Conservation (phyloP, 495 filamentous ascomycete genomes). For the Podospora didyma region DNA sequence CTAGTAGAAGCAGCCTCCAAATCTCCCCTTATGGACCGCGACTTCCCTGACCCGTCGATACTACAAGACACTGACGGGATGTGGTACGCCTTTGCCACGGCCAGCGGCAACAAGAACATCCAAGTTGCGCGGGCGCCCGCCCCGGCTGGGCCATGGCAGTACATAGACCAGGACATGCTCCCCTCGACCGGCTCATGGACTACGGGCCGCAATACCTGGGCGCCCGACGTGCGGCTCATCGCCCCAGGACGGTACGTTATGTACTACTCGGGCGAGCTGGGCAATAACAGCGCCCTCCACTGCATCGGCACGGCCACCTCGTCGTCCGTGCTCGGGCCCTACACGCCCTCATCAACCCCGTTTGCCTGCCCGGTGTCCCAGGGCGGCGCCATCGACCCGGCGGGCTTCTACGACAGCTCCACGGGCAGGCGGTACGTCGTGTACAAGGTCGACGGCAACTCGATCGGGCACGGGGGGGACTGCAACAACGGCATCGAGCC, state of each 20-base stretch:
- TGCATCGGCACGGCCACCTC: conserved; percentile 52
- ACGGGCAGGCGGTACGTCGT: conserved; percentile 54
- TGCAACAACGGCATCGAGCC: conserved; percentile 53
- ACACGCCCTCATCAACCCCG: conserved; percentile 37
- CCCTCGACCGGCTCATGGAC: conserved; percentile 28
- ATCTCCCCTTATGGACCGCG: conserved; percentile 8
- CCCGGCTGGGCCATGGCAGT: conserved; percentile 26
- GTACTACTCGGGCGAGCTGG: conserved; percentile 54
- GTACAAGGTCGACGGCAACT: conserved; percentile 63
- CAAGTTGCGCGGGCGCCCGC: conserved; percentile 29
- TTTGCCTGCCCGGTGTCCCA: conserved; percentile 47
- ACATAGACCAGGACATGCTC: conserved; percentile 25
- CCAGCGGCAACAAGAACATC: conserved; percentile 25
- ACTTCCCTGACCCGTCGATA: conserved; percentile 38
- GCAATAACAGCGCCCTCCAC: conserved; percentile 34
- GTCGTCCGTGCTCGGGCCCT: conserved; percentile 46
- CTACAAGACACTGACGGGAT: conserved; percentile 24
- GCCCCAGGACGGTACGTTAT: conserved; percentile 47
- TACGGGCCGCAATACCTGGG: conserved; percentile 38
- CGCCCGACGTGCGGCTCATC: conserved; percentile 42
- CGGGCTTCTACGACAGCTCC: conserved; percentile 45
- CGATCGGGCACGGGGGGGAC: conserved; percentile 51
- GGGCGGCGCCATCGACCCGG: conserved; percentile 58
- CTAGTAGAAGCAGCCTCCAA: background rate
- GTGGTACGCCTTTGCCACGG: conserved; percentile 39